phyloP scores from a whole-genome alignment of 306 rosid genomes.

The apple (Malus domestica) region ASM211411v1 NC_041790.1:7144501-7145000 shows the following conservation, averaged over 20 bases:
- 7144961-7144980: background rate
- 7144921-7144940: slow-evolving; percentile 9
- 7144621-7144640: background rate
- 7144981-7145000: slow-evolving; percentile 18
- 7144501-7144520: background rate
- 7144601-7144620: background rate
- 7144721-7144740: slow-evolving; percentile 18
- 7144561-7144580: background rate
- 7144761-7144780: slow-evolving; percentile 16
- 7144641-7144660: background rate
- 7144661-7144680: background rate
- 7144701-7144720: background rate
- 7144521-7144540: background rate
- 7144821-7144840: background rate
- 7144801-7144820: slow-evolving; percentile 23
- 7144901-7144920: slow-evolving; percentile 10
- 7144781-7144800: slow-evolving; percentile 38
- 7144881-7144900: slow-evolving; percentile 3
- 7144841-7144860: slow-evolving; percentile 11
- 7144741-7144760: slow-evolving; percentile 40
- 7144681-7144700: background rate
- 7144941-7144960: background rate
- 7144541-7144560: background rate
- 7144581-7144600: background rate
- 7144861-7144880: slow-evolving; percentile 2